Percentiles rank a stretch among this genome's conserved stretches.
phyloP scores from a whole-genome alignment of 2,329 filamentous ascomycete genomes.

The Aspergillus caelatus region DNA sequence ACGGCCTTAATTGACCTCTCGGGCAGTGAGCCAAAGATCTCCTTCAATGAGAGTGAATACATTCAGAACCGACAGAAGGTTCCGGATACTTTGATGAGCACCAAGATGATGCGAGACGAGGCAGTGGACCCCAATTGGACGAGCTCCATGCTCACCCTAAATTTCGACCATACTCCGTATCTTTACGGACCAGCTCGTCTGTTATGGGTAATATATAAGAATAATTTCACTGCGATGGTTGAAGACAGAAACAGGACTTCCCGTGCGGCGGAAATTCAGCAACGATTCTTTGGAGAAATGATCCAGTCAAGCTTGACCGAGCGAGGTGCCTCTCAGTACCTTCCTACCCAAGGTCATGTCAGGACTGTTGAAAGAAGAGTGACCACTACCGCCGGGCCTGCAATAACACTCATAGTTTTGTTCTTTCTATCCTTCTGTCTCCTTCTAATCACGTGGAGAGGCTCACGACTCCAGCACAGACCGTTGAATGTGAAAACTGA shows the following conservation, averaged over 20 bases:
- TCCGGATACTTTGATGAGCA: neutral
- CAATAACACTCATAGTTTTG: neutral
- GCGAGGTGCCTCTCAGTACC: neutral
- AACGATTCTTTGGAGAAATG: constrained; percentile 5
- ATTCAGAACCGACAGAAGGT: neutral
- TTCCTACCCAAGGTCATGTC: neutral
- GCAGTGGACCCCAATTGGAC: neutral
- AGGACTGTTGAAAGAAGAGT: constrained; percentile 1
- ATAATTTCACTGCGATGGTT: neutral
- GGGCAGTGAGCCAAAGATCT: neutral
- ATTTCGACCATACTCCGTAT: neutral
- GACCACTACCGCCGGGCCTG: neutral
- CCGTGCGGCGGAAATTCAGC: neutral
- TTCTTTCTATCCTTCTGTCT: constrained; percentile 1
- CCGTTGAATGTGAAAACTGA: constrained; percentile 3
- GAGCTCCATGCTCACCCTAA: neutral
- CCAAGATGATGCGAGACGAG: neutral
- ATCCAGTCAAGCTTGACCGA: neutral
- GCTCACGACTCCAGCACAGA: neutral
- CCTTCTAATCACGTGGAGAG: neutral
- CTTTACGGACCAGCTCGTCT: neutral
- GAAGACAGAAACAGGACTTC: neutral
- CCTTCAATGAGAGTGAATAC: constrained; percentile 4
- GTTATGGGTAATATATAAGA: neutral
- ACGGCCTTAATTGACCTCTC: constrained; percentile 3